Evolutionary conservation across 495 filamentous ascomycete species (phyloP), one percentile per base, ranked within the genome.

Genomic region (Neurospora sp.): DNA sequence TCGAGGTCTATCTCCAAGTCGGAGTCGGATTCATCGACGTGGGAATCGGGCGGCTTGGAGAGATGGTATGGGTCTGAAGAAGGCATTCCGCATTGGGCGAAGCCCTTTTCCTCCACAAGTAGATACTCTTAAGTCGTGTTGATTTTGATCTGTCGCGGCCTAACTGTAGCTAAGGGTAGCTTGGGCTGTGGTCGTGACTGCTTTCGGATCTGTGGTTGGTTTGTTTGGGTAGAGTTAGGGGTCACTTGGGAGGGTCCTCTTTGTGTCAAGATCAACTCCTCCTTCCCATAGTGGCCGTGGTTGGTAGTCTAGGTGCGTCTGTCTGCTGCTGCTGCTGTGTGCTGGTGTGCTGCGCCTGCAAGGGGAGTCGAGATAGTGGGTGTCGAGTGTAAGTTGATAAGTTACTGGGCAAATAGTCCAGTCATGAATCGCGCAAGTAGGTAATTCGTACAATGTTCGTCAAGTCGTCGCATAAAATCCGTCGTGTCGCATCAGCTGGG

Each of bases 1-100:
- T 93, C 80, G 69, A 86, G 86, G 74, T 94, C 90, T 70, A 93
- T 84, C 74, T 94, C 91, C 72, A 92, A 86, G 77, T 93, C 92
- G 71, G 89, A 89, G 74, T 91, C 87, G 70, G 88, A 88, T 71
- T 87, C 85, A 78, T 88, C 83, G 72, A 80, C 75, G 70, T 82
- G 83, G 40, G 85, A 87, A 78, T 87, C 84, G 79, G 87, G 86
- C 77, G 83, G 83, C 80, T 84, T 80, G 74, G 83, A 80, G 54
- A 81, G 84, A 72, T 82, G 84, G 76, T 87, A 82, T 72, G 86
- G 82, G 73, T 83, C 84, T 81, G 82, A 79, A 76, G 81, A 80
- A 82, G 87, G 86, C 87, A 88, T 87, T 79, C 85, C 84, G 85
- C 81, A 82, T 83, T 75, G 83, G 83, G 74, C 70, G 20, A 60